These are phyloP conservation scores for Lentinula sp. DNA, from an alignment of 768 basidiomycete genomes.

Conservation along the genomic window DNA sequence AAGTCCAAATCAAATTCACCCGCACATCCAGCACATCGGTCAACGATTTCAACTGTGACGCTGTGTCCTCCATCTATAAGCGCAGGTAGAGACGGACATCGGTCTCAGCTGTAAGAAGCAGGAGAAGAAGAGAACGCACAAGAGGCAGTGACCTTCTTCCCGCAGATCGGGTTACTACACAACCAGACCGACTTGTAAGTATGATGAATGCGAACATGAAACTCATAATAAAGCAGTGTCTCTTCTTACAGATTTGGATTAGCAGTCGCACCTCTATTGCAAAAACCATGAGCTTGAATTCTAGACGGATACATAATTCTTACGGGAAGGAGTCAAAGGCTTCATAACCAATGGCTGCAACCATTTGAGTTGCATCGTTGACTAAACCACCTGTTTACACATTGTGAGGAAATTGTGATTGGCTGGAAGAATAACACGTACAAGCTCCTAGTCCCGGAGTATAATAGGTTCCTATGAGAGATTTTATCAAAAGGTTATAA, in stretches of 20 bases:
- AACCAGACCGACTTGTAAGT: not conserved
- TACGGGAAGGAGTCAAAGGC: conserved; percentile 30
- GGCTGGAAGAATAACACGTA: not conserved
- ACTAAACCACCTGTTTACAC: conserved; percentile 19
- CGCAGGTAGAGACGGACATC: not conserved
- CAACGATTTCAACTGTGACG: not conserved
- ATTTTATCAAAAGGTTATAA: not conserved
- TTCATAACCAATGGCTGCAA: conserved; percentile 26
- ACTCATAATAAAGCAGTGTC: no score
- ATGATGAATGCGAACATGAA: not conserved
- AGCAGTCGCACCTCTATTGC: not conserved
- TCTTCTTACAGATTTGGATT: conserved; percentile 35
- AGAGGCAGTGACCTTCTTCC: conserved; percentile 20
- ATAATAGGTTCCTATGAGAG: conserved; percentile 22
- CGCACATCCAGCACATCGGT: not conserved
- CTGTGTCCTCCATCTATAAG: not conserved
- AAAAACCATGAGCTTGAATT: not conserved
- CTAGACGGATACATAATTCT: conserved; percentile 7
- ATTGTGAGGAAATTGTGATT: not conserved
- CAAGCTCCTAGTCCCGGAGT: conserved; percentile 33
- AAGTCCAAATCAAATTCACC: conserved; percentile 3
- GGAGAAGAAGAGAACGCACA: conserved; percentile 21
- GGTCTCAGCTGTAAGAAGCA: no score
- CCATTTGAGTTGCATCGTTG: conserved; percentile 19
- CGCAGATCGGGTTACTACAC: conserved; percentile 42